A percentile compares a stretch with the other conserved stretches of the same genome.
phyloP scores from a whole-genome alignment of 768 basidiomycete species.

The Tulasnella sp. region DNA sequence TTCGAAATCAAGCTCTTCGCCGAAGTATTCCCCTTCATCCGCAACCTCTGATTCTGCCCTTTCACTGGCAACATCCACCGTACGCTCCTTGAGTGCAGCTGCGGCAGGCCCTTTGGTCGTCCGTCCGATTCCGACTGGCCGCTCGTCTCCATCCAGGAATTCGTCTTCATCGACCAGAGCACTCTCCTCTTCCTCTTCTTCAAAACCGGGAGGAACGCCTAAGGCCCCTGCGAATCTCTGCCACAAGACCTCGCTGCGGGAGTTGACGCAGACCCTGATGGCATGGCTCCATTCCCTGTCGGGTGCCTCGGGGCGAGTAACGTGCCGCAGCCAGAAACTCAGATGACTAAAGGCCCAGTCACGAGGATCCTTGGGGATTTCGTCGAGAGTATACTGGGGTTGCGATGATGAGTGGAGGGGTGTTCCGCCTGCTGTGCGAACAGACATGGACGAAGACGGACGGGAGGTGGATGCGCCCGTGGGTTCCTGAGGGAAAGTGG shows the following conservation, averaged over 20 bases:
- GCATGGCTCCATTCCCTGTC: slow-evolving; percentile 72
- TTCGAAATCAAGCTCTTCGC: slow-evolving; percentile 7
- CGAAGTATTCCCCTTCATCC: slow-evolving; percentile 5
- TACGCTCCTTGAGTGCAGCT: neutral
- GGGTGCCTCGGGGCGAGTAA: slow-evolving; percentile 57
- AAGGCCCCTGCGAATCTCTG: slow-evolving; percentile 83
- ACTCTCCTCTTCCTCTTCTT: slow-evolving; percentile 35
- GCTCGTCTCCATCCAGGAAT: slow-evolving; percentile 18
- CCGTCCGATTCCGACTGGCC: neutral
- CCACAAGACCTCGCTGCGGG: slow-evolving; percentile 84
- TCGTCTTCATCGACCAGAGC: slow-evolving; percentile 51
- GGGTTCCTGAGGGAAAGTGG: slow-evolving; percentile 44
- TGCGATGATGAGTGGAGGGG: slow-evolving; percentile 31
- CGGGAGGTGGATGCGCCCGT: slow-evolving; percentile 23
- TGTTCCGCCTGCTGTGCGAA: slow-evolving; percentile 33
- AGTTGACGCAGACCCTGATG: slow-evolving; percentile 68
- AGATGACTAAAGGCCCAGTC: slow-evolving; percentile 73
- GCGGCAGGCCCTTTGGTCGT: neutral
- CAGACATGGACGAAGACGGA: slow-evolving; percentile 29
- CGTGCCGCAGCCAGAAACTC: slow-evolving; percentile 58
- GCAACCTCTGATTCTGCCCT: neutral
- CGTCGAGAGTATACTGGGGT: slow-evolving; percentile 29
- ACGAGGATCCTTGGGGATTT: slow-evolving; percentile 47
- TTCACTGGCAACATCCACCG: neutral
- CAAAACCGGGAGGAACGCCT: slow-evolving; percentile 78